phyloP scores from a whole-genome alignment of 345 rosid species.

The Eucalyptus curtisii region DNA sequence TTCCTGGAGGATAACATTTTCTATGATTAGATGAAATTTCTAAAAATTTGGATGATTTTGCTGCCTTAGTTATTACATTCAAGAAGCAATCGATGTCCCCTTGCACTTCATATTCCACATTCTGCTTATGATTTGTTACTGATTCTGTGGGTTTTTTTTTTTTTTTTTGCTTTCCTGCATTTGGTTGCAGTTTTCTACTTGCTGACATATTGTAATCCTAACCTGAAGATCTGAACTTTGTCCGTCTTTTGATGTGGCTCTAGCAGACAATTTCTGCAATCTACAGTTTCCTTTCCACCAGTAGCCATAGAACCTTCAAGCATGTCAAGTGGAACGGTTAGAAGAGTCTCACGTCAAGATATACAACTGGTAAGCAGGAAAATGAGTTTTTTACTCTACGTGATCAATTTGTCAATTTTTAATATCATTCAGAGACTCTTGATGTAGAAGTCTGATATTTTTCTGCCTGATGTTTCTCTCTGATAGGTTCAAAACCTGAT shows the following conservation, averaged over 20 bases:
- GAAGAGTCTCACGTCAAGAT: conserved; percentile 81
- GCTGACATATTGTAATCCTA: neutral
- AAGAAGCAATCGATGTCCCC: neutral
- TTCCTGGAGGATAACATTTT: neutral
- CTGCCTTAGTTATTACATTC: neutral
- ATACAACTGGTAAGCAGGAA: conserved; percentile 62
- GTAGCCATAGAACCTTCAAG: neutral
- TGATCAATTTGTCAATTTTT: neutral
- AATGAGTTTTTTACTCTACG: neutral
- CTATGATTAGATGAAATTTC: neutral
- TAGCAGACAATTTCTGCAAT: neutral
- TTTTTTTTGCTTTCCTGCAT: neutral
- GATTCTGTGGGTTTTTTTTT: neutral
- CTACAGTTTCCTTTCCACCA: neutral
- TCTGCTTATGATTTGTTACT: neutral
- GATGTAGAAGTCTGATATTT: neutral
- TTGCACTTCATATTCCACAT: neutral
- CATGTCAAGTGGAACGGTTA: conserved; percentile 71
- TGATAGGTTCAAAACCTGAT: conserved; percentile 92
- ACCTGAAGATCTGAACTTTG: neutral
- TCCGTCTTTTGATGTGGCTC: neutral
- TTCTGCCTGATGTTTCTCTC: neutral
- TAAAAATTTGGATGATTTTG: neutral
- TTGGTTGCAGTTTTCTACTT: neutral
- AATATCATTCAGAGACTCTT: neutral